phyloP scores from a whole-genome alignment of 1,284 basidiomycete species.

The Pseudomicrostroma phylloplanum region DNA sequence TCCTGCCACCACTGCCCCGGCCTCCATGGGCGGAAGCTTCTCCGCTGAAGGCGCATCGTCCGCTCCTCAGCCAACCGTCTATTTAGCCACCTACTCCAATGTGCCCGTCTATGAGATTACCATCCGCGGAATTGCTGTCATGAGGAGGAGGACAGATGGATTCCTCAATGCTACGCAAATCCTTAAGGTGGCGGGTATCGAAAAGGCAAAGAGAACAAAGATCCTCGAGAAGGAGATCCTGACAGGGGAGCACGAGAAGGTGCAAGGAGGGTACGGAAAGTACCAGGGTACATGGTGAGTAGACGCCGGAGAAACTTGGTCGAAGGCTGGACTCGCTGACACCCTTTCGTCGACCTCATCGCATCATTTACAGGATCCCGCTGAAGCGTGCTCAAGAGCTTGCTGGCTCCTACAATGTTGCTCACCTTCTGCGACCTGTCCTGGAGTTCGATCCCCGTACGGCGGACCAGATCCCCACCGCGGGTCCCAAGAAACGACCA shows the following conservation, averaged over 20 bases:
- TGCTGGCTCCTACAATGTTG: constrained; percentile 45
- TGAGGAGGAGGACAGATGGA: constrained; percentile 88
- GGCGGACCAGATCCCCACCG: constrained; percentile 32
- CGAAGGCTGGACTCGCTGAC: not conserved
- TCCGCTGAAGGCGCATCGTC: not conserved
- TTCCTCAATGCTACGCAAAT: constrained; percentile 95
- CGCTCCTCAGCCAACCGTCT: constrained; percentile 36
- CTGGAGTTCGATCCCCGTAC: constrained; percentile 46
- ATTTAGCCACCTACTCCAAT: constrained; percentile 52
- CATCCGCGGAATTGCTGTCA: constrained; percentile 93
- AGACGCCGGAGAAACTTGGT: not conserved
- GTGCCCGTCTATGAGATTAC: constrained; percentile 54
- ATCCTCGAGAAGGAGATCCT: constrained; percentile 96
- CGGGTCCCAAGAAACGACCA: constrained; percentile 15
- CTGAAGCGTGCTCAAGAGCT: constrained; percentile 45
- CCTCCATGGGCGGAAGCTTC: too few species aligned
- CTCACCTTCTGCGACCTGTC: constrained; percentile 46
- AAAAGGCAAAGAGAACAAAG: constrained; percentile 92
- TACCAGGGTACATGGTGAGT: constrained; percentile 96
- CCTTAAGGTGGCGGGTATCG: constrained; percentile 94
- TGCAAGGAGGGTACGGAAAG: constrained; percentile 98
- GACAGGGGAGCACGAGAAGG: constrained; percentile 93
- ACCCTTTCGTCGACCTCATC: not conserved
- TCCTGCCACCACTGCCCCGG: too few species aligned
- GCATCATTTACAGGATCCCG: constrained; percentile 25